A percentile compares a stretch with the other conserved stretches of the same genome.
These are phyloP conservation scores for Inonotus obliquus DNA, from an alignment of 1,284 basidiomycete species.

Conservation along the genomic window DNA sequence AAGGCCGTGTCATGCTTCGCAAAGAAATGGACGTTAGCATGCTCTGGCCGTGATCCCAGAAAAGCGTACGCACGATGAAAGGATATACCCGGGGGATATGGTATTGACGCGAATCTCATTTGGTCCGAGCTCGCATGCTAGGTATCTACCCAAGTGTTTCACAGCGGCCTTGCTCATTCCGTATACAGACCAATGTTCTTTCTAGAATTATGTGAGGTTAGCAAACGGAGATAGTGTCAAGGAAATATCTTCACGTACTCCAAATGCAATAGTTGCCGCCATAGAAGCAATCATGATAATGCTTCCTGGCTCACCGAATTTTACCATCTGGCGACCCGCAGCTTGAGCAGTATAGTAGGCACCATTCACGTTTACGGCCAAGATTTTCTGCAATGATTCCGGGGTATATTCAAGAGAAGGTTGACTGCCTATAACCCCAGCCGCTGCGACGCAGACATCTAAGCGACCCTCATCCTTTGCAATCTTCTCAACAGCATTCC, in stretches of 20 bases:
- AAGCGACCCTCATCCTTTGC: constrained; percentile 60
- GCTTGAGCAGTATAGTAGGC: constrained; percentile 77
- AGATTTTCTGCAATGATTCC: constrained; percentile 57
- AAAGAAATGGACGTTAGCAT: background rate
- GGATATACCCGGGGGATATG: constrained; percentile 71
- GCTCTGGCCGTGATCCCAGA: background rate
- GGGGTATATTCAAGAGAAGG: constrained; percentile 69
- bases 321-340: constrained; percentile 72
- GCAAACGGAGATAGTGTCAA: background rate
- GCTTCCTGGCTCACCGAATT: constrained; percentile 66
- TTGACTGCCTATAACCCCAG: constrained; percentile 64
- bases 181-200: constrained; percentile 71
- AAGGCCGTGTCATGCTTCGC: constrained; percentile 62
- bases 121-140: constrained; percentile 77
- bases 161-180: constrained; percentile 82
- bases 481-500: constrained; percentile 52
- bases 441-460: constrained; percentile 73
- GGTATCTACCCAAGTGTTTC: constrained; percentile 76
- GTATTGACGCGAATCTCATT: constrained; percentile 71
- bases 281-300: constrained; percentile 75
- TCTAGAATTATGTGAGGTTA: constrained; percentile 33
- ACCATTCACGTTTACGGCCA: constrained; percentile 73
- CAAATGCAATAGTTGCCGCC: background rate
- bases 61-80: constrained; percentile 52
- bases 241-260: background rate